These are phyloP conservation scores for Kuraishia hungarica DNA, from an alignment of 805 yeast genomes.

Conservation along the genomic window DNA sequence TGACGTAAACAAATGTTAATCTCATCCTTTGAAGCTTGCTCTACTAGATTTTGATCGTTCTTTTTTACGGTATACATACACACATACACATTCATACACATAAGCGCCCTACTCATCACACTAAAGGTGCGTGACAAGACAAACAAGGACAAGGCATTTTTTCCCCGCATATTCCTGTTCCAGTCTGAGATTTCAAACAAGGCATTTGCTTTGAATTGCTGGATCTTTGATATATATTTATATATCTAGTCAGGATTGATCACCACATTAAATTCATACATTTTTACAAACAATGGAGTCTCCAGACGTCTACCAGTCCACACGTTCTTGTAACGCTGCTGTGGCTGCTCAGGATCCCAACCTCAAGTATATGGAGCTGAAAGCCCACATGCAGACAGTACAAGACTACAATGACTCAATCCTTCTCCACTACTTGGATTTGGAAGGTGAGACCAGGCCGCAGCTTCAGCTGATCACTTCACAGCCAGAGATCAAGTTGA, in stretches of 20 bases:
- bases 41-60: background rate
- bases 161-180: background rate
- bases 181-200: background rate
- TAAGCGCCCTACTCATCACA: background rate
- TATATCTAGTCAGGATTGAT: too few relatives aligned
- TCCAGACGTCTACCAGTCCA: slow-evolving; percentile 6
- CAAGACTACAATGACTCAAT: slow-evolving; percentile 6
- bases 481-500: slow-evolving; percentile 12
- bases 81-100: background rate
- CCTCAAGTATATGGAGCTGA: slow-evolving; percentile 5
- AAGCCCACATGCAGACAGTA: slow-evolving; percentile 6
- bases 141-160: background rate
- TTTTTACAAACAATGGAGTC: slow-evolving; percentile 1
- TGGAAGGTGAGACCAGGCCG: slow-evolving; percentile 21
- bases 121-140: background rate
- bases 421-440: slow-evolving; percentile 14
- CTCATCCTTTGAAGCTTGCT: background rate
- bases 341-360: slow-evolving; percentile 2
- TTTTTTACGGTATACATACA: background rate
- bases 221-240: too few relatives aligned
- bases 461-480: slow-evolving; percentile 11
- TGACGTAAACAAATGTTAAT: background rate
- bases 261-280: background rate
- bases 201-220: background rate
- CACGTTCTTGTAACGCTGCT: slow-evolving; percentile 4